Percentiles rank a stretch among this genome's conserved stretches.
These are phyloP conservation scores for Trapa incisa DNA, from an alignment of 345 rosid species.

Conservation along the genomic window DNA sequence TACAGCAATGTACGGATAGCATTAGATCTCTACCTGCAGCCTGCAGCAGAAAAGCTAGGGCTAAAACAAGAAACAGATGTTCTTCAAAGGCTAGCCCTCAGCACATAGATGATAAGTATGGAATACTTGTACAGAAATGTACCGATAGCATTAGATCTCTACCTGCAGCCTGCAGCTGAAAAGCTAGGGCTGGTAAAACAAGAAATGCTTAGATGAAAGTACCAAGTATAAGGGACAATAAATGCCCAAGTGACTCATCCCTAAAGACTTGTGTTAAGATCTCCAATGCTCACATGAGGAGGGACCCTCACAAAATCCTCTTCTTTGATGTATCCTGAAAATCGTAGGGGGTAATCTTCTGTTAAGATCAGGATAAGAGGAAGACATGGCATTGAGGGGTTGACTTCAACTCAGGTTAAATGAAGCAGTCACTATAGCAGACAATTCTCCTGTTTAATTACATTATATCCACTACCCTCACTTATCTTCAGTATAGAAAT, in stretches of 20 bases:
- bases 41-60: too few relatives aligned
- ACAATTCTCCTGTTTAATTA: too few relatives aligned
- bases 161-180: background rate
- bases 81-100: too few relatives aligned
- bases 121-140: background rate
- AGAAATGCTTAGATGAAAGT: background rate
- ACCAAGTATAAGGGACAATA: background rate
- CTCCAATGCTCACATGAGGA: conserved; percentile 26
- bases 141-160: too few relatives aligned
- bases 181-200: background rate
- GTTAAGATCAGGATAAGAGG: background rate
- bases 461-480: too few relatives aligned
- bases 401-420: background rate
- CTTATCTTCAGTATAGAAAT: too few relatives aligned
- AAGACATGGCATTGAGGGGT: background rate
- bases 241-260: background rate
- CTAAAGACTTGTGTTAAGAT: conserved; percentile 4
- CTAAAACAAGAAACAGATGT: too few relatives aligned
- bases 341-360: background rate
- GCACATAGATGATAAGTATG: background rate
- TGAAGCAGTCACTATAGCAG: background rate
- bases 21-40: too few relatives aligned
- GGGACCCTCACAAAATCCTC: conserved; percentile 29
- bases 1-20: too few relatives aligned
- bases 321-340: conserved; percentile 38